phyloP scores from a whole-genome alignment of 108 stramenopile species.

The Cyclotella cryptica region DNA sequence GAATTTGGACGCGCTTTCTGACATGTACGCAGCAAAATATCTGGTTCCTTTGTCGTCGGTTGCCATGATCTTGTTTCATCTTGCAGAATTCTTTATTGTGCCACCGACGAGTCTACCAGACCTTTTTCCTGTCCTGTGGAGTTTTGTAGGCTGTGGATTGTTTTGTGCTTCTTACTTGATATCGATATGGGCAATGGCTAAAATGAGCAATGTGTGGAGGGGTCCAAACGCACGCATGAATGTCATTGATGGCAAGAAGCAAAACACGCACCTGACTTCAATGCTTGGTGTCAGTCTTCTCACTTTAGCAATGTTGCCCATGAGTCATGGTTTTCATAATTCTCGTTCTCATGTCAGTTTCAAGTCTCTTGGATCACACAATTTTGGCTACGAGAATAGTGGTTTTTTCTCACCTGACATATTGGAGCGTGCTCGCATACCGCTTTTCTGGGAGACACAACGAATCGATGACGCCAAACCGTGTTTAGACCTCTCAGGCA shows the following conservation, averaged over 20 bases:
- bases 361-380: not conserved
- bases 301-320: not conserved
- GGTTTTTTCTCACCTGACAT: slow-evolving; percentile 23
- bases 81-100: slow-evolving; percentile 44
- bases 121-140: slow-evolving; percentile 82
- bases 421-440: slow-evolving; percentile 24
- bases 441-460: slow-evolving; percentile 41
- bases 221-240: not conserved
- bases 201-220: not conserved
- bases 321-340: not conserved
- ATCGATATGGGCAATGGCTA: slow-evolving; percentile 33
- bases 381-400: slow-evolving; percentile 1
- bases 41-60: slow-evolving; percentile 43
- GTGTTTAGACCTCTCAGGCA: slow-evolving; percentile 28
- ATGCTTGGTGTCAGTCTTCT: slow-evolving; percentile 2
- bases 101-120: slow-evolving; percentile 70
- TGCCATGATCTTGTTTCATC: slow-evolving; percentile 65
- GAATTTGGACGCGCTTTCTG: slow-evolving; percentile 23
- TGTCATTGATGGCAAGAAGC: not conserved
- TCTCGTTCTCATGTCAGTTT: not conserved
- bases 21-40: slow-evolving; percentile 19
- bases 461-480: slow-evolving; percentile 31
- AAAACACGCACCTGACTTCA: not conserved
- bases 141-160: slow-evolving; percentile 73
- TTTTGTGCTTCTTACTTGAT: slow-evolving; percentile 52